These are phyloP conservation scores for Dioscorea alata DNA, from an alignment of 106 monocot species.

Conservation along the genomic window DNA sequence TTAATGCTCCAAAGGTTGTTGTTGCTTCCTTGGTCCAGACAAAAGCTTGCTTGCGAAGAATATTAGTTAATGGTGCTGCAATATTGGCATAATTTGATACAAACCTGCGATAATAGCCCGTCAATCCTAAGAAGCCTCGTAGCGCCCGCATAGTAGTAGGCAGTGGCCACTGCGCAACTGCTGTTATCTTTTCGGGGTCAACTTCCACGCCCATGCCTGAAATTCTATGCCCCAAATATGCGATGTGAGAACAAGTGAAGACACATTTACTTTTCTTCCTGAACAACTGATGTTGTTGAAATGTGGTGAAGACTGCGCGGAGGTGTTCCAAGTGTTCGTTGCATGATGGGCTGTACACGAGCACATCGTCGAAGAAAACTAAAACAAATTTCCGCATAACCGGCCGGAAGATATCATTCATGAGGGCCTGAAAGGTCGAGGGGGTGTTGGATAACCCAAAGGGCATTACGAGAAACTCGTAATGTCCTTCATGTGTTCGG, in stretches of 20 bases:
- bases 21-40: neutral
- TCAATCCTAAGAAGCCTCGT: too few relatives aligned
- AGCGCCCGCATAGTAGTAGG: too few relatives aligned
- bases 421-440: neutral
- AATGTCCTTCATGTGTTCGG: conserved; percentile 1
- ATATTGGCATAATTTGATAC: neutral
- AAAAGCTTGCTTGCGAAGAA: neutral
- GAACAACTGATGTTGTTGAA: neutral
- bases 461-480: neutral
- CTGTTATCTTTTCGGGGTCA: neutral
- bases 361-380: neutral
- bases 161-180: too few relatives aligned
- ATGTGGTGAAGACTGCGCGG: neutral
- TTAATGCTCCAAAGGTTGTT: neutral
- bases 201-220: neutral
- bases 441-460: neutral
- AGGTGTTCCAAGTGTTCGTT: neutral
- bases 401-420: neutral
- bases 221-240: neutral
- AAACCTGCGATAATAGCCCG: too few relatives aligned
- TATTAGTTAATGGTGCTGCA: neutral
- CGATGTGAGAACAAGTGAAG: neutral
- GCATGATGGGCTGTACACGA: neutral
- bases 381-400: neutral
- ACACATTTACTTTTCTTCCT: neutral